Conservation (phyloP, 345 rosid genomes). For the Gossypium sturtianum region DNA sequence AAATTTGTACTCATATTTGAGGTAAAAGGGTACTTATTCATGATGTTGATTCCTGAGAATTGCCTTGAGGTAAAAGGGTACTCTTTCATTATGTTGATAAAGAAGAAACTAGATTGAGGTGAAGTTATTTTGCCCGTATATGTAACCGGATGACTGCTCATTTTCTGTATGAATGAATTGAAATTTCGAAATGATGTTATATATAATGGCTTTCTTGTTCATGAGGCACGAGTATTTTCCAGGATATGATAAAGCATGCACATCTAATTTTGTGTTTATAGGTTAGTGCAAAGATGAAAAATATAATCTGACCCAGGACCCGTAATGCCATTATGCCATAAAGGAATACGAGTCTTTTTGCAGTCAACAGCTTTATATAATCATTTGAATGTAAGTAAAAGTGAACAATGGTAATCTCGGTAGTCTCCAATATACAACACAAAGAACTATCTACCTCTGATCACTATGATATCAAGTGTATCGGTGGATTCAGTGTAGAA, state of each 20-base stretch:
- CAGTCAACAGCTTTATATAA: neutral
- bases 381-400: neutral
- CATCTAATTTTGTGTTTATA: neutral
- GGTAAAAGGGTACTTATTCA: neutral
- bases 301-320: neutral
- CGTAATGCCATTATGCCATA: neutral
- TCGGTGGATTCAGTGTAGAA: neutral
- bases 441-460: neutral
- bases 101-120: neutral
- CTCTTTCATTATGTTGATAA: neutral
- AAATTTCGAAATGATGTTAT: neutral
- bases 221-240: neutral
- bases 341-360: too few relatives aligned
- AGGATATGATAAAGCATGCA: neutral
- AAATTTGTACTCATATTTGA: too few relatives aligned
- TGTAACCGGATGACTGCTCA: neutral
- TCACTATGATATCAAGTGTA: neutral
- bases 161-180: slow-evolving; percentile 4
- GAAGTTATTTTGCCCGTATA: neutral
- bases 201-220: neutral
- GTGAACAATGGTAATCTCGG: neutral
- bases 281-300: neutral
- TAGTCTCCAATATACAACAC: too few relatives aligned
- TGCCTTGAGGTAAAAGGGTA: too few relatives aligned
- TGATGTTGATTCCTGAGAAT: neutral